phyloP scores from a whole-genome alignment of 306 rosid genomes.

The Inga leiocalycina region DNA sequence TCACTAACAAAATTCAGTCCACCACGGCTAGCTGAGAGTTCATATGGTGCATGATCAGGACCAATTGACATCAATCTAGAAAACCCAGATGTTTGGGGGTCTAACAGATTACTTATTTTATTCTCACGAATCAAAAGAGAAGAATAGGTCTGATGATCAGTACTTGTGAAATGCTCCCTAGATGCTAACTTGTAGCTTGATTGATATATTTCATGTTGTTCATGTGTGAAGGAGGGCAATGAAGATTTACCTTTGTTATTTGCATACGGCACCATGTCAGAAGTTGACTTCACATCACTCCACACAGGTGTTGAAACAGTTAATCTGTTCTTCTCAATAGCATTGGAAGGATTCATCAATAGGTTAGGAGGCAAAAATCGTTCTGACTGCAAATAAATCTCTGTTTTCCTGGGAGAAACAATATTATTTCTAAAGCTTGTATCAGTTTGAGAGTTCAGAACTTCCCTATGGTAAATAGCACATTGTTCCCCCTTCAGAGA shows the following conservation, averaged over 20 bases:
- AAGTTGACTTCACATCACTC: conserved; percentile 48
- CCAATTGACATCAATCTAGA: conserved; percentile 49
- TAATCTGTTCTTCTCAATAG: conserved; percentile 41
- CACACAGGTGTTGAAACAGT: conserved; percentile 44
- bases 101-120: conserved; percentile 45
- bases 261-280: conserved; percentile 45
- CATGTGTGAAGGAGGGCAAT: conserved; percentile 35
- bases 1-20: conserved; percentile 38
- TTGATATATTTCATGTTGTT: conserved; percentile 40
- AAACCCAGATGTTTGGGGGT: conserved; percentile 42
- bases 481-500: conserved; percentile 35
- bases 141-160: conserved; percentile 44
- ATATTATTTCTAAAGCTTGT: conserved; percentile 34
- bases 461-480: conserved; percentile 36
- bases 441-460: conserved; percentile 37
- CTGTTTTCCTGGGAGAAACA: conserved; percentile 36
- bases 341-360: conserved; percentile 39
- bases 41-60: conserved; percentile 35
- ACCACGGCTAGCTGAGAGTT: conserved; percentile 44
- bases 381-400: conserved; percentile 37
- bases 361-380: conserved; percentile 23
- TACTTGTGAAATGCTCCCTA: conserved; percentile 37
- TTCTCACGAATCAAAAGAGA: conserved; percentile 50
- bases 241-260: conserved; percentile 42
- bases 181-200: conserved; percentile 49